A percentile compares a stretch with the other conserved stretches of the same genome.
phyloP scores from a whole-genome alignment of 2,329 filamentous ascomycete genomes.

The Monilinia vaccinii-corymbosi region DNA sequence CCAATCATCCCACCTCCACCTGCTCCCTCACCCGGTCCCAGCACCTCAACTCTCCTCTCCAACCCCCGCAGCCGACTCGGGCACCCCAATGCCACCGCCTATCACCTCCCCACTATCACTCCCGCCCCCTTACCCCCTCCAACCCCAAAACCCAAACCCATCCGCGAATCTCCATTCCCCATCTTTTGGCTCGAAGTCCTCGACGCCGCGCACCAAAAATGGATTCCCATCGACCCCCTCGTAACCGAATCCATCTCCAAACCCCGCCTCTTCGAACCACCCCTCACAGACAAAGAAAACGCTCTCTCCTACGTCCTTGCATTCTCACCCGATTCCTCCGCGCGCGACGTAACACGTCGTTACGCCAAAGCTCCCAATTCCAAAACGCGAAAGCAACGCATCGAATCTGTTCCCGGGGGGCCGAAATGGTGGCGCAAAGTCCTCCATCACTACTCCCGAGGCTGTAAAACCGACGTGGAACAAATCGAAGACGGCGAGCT shows the following conservation, averaged over 20 bases:
- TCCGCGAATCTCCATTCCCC: conserved; percentile 66
- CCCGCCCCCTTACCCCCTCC: conserved; percentile 36
- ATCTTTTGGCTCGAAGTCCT: conserved; percentile 94
- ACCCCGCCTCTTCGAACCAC: conserved; percentile 70
- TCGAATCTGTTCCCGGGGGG: conserved; percentile 52
- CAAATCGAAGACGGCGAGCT: conserved; percentile 78
- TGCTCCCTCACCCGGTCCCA: conserved; percentile 18
- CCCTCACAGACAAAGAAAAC: conserved; percentile 67
- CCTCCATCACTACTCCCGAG: conserved; percentile 39
- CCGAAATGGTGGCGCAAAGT: conserved; percentile 45
- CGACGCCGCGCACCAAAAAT: conserved; percentile 78
- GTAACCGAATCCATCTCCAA: conserved; percentile 74
- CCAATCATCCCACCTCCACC: conserved; percentile 20
- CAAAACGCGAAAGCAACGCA: conserved; percentile 73
- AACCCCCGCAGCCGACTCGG: conserved; percentile 27
- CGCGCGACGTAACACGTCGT: conserved; percentile 75
- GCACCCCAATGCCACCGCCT: conserved; percentile 39
- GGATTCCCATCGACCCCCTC: conserved; percentile 79
- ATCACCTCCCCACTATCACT: conserved; percentile 40
- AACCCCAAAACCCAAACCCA: conserved; percentile 32
- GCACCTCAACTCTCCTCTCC: conserved; percentile 11
- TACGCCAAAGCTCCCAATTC: conserved; percentile 86
- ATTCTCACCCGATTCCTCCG: conserved; percentile 71
- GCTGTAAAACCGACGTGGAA: conserved; percentile 54
- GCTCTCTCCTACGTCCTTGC: conserved; percentile 74